Evolutionary conservation across 2,329 filamentous ascomycete genomes (phyloP).

Genomic region (Dryadomyces quercus-mongolicae): DNA sequence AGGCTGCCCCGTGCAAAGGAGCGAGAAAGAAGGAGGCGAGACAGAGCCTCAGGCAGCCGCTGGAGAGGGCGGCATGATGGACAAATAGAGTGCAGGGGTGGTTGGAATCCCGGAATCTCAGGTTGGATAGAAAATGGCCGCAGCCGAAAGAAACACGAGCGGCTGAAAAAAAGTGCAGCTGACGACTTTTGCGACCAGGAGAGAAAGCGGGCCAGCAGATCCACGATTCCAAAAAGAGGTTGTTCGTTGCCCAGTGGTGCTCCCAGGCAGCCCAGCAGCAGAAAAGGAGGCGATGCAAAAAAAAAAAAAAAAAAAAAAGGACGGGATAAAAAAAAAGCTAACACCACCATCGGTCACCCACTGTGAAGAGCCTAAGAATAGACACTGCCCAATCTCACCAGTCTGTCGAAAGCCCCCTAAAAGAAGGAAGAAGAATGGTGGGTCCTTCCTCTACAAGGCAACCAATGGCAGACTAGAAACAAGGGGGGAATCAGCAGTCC

Average conservation of each 20-base stretch:
- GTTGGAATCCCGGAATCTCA: too few relatives aligned
- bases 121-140: not conserved
- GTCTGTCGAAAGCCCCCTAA: not conserved
- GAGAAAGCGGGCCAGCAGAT: not conserved
- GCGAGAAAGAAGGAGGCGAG: not conserved
- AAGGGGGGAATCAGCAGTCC: too few relatives aligned
- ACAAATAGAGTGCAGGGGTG: not conserved
- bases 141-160: not conserved
- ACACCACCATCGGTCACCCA: not conserved
- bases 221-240: not conserved
- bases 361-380: too few relatives aligned
- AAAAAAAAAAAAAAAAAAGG: not conserved
- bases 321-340: not conserved
- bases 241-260: not conserved
- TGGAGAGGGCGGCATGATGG: not conserved
- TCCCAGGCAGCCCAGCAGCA: not conserved
- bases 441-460: conserved; percentile 3
- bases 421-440: not conserved
- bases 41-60: not conserved
- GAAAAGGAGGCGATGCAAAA: not conserved
- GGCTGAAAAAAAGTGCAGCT: not conserved
- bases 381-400: not conserved
- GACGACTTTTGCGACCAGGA: not conserved
- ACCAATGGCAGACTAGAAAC: not conserved
- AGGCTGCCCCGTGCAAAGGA: too few relatives aligned